Base-by-base conservation (phyloP, 2,329 filamentous ascomycete genomes). In the Xylariaceae sp. region DNA sequence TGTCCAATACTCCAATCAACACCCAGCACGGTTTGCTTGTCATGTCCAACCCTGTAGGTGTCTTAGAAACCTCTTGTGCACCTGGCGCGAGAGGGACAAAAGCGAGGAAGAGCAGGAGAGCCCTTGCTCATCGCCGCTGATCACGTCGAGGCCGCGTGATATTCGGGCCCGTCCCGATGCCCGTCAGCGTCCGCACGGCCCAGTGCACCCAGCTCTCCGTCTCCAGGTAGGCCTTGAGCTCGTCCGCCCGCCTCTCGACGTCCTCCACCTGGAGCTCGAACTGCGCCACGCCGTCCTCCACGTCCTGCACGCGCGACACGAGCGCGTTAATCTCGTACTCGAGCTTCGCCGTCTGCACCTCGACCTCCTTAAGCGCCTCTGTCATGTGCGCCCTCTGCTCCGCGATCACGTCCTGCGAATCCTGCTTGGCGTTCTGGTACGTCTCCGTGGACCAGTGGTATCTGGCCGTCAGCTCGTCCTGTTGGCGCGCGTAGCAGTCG, bases 271-370 rank as follows among this genome's bases (percentile, higher is more conserved):
- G 83, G 31, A 75, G 70, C 57, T 89, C 84, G 56, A 94, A 93
- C 40, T 88, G 82, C 9, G 63, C 64, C 1, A 94, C 77, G 1
- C 83, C 84, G 40, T 87, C 83, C 52, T 94, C 88, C 7, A 94
- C 83, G 52, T 96, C 90, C 48, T 84, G 73, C 8, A 94, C 81
- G 49, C 87, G 87, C 30, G 80, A 77, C 31, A 78, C 70, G n/a
- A 96, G 65, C 12, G 79, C 77, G 39, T 82, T 76, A 40, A 95
- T 80, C 64, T 95, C 90, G 58, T 96, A 96, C 51, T 96, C 89
- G 35, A 96, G 68, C 58, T 89, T 89, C 14, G 87, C 86, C 3
- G 82, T 77, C 24, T 93, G 65, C 15, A 82, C 74, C 55, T 94
- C 88, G 11, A 95, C 69, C 43, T 92, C 84, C 55, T 82, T 82